Evolutionary conservation across 331 rosid species (phyloP).

Genomic region (Saraca asoca): DNA sequence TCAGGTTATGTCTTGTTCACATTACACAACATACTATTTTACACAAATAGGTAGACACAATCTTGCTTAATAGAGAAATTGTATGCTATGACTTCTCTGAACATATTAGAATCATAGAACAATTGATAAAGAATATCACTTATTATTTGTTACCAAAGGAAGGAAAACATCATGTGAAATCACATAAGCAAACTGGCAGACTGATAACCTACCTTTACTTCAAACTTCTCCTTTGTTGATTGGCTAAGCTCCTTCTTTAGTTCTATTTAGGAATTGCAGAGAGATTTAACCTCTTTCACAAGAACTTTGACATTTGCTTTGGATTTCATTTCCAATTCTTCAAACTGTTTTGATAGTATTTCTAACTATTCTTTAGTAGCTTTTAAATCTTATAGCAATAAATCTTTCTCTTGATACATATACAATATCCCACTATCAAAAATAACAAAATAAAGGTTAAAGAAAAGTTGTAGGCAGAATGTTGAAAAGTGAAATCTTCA

Average conservation of each 20-base stretch:
- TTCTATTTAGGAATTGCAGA: constrained; percentile 60
- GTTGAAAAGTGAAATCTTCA: constrained; percentile 4
- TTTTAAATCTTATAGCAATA: constrained; percentile 49
- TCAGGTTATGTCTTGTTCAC: too few species aligned
- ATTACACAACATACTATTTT: too few species aligned
- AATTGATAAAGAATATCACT: constrained; percentile 11
- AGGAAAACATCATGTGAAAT: constrained; percentile 18
- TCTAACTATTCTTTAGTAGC: constrained; percentile 63
- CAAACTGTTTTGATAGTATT: constrained; percentile 65
- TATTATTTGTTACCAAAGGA: constrained; percentile 7
- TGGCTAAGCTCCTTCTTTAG: constrained; percentile 67
- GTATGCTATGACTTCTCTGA: background rate
- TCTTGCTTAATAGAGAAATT: too few species aligned
- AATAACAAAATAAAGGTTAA: constrained; percentile 35
- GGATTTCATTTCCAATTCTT: constrained; percentile 84
- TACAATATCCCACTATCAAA: constrained; percentile 80
- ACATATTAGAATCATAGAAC: background rate
- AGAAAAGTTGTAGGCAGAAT: constrained; percentile 2
- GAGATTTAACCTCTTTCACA: constrained; percentile 94
- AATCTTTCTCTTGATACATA: constrained; percentile 52
- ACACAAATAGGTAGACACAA: too few species aligned
- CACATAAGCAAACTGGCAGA: constrained; percentile 11
- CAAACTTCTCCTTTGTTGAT: constrained; percentile 56
- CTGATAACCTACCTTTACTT: constrained; percentile 68
- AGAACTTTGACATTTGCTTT: constrained; percentile 86